Base-by-base conservation (phyloP, 768 basidiomycete species). In the Kwoniella dejecticola region DNA sequence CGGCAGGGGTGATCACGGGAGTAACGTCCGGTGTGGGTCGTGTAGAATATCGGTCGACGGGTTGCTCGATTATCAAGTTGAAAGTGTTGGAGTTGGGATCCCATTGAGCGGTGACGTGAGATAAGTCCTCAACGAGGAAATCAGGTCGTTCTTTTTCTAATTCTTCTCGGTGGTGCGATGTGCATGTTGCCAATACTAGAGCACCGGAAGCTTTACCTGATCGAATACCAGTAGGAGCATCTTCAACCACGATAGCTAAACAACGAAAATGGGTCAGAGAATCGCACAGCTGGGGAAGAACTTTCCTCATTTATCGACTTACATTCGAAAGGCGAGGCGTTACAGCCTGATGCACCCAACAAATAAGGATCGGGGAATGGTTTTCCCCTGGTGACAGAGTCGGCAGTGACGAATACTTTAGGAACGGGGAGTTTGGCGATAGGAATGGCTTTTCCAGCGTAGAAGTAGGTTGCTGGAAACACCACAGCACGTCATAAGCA, bases 301-400 rank as follows among this genome's bases (percentile, higher is more conserved):
- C n/a, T n/a, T n/a, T n/a, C n/a, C n/a, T n/a, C n/a, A n/a, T n/a
- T n/a, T n/a, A n/a, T n/a, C n/a, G n/a, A 68, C 84, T 59, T 47
- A 86, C 88, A 91, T 47, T 84, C 85, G 42, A 79, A 80, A 0
- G 87, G 82, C 36, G 86, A 81, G 31, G 85, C 84, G 26, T 81
- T 82, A 68, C 87, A 86, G 60, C 83, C 83, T 46, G 79, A 69
- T 30, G 91, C 90, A 27, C 91, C 91, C 1, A 86, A 85, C 23
- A 92, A 81, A 79, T 94, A 96, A 17, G 92, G 93, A 48, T 85
- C 89, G 2, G 92, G 91, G 71, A 87, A 84, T 36, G 92, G 91
- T 80, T 94, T 94, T 38, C 91, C 91, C 50, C 86, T 80, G 21
- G 80, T 79, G 12, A 88, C 87, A 63, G 93, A 89, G 75, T 88